Conservation (phyloP, 2,329 filamentous ascomycete genomes). For the Apiospora aurea region DNA sequence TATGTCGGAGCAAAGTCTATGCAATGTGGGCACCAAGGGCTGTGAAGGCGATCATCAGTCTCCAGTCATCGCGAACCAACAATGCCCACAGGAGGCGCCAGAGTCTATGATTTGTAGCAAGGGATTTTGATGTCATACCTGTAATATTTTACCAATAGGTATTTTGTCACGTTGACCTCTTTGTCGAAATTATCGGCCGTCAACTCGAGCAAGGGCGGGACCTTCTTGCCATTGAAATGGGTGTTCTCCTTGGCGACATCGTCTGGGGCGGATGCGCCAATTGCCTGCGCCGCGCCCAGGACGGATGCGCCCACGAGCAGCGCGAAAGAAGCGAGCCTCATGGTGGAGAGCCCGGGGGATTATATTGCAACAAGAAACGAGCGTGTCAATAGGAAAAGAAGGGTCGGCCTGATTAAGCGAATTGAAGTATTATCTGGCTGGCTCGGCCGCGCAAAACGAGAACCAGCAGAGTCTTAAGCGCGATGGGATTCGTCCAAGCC, state of each 20-base stretch:
- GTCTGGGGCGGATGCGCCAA: constrained; percentile 47
- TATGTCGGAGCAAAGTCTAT: constrained; percentile 80
- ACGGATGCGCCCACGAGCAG: constrained; percentile 55
- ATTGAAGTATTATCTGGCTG: constrained; percentile 16
- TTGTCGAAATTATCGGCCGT: constrained; percentile 63
- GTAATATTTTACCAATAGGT: constrained; percentile 68
- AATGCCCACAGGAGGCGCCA: neutral
- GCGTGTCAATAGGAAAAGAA: constrained; percentile 28
- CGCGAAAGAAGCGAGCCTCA: constrained; percentile 54
- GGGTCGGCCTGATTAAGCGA: neutral
- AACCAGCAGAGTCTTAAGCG: constrained; percentile 21
- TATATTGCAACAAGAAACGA: constrained; percentile 33
- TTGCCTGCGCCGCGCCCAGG: constrained; percentile 47
- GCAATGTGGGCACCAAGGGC: constrained; percentile 76
- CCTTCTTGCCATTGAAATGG: constrained; percentile 70
- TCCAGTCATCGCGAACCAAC: constrained; percentile 8
- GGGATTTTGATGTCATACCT: constrained; percentile 56
- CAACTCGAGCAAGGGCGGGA: constrained; percentile 70
- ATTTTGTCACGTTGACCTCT: constrained; percentile 61
- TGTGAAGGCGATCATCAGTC: constrained; percentile 42
- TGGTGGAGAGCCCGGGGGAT: constrained; percentile 36
- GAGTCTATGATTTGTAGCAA: neutral
- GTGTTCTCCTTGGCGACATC: constrained; percentile 54
- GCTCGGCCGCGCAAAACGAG: constrained; percentile 19
- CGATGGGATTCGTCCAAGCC: constrained; percentile 19